phyloP scores from a whole-genome alignment of 75 land plant genomes.

The Pseudotsuga menziesii region DNA sequence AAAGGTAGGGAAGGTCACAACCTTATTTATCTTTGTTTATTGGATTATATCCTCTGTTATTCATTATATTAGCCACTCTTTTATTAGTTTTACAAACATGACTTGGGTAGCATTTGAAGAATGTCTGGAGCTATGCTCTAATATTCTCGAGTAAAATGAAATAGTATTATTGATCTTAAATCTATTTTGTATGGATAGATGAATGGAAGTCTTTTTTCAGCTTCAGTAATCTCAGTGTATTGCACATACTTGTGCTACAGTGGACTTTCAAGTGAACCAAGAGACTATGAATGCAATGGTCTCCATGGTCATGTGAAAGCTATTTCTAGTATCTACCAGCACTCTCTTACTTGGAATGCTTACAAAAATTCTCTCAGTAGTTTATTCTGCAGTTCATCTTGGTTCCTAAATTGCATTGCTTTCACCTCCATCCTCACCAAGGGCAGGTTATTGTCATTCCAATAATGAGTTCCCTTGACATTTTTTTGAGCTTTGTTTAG shows the following conservation, averaged over 20 bases:
- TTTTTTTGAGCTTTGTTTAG: conserved; percentile 5
- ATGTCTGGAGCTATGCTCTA: too few relatives aligned
- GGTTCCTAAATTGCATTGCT: conserved; percentile 95
- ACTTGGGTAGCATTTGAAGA: too few relatives aligned
- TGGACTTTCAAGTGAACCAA: conserved; percentile 92
- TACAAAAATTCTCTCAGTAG: conserved; percentile 90
- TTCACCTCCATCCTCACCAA: conserved; percentile 95
- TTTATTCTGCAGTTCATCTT: conserved; percentile 94
- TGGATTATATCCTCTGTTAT: too few relatives aligned
- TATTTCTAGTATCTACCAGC: conserved; percentile 69
- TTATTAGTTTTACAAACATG: too few relatives aligned
- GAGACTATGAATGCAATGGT: conserved; percentile 92
- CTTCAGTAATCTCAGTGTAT: conserved; percentile 83
- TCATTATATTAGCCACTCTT: too few relatives aligned
- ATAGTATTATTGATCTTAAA: too few relatives aligned
- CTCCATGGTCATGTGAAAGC: conserved; percentile 75
- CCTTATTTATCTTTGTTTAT: too few relatives aligned
- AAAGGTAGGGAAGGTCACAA: too few relatives aligned
- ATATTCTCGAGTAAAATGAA: too few relatives aligned
- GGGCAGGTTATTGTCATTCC: conserved; percentile 41
- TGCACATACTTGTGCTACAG: conserved; percentile 93
- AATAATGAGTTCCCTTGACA: not conserved
- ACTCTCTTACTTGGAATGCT: conserved; percentile 92
- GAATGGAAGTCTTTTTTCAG: conserved; percentile 97
- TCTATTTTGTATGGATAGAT: conserved; percentile 38